Conservation (phyloP, 305 asterid species). For the Fraxinus sp. region DNA sequence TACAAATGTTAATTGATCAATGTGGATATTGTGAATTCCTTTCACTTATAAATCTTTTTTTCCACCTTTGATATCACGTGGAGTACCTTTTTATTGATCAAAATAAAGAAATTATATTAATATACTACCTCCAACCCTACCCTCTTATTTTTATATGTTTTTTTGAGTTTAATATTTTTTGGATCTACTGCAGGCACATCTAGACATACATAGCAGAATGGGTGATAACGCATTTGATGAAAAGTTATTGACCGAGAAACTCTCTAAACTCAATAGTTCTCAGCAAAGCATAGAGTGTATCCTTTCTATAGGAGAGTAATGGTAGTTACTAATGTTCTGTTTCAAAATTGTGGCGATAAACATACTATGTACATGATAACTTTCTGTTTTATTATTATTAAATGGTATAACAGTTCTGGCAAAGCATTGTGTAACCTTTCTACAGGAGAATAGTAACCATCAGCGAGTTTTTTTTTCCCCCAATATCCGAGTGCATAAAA, state of each 20-base stretch:
- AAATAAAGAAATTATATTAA: neutral
- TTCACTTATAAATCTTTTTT: neutral
- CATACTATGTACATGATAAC: neutral
- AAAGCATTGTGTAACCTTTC: neutral
- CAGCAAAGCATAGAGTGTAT: conserved; percentile 91
- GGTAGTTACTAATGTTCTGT: neutral
- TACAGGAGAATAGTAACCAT: neutral
- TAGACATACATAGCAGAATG: conserved; percentile 46
- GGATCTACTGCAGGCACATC: conserved; percentile 31
- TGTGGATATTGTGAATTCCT: neutral
- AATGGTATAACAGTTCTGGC: neutral
- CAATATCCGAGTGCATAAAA: conserved; percentile 6
- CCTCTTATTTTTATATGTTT: neutral
- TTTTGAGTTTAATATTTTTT: neutral
- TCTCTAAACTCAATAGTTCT: conserved; percentile 80
- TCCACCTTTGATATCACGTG: neutral
- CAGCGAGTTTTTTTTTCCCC: neutral
- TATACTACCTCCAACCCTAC: neutral
- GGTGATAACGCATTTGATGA: conserved; percentile 59
- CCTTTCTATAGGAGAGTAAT: conserved; percentile 42
- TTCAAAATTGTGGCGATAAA: neutral
- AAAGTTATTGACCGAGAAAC: conserved; percentile 65
- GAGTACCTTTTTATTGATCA: neutral
- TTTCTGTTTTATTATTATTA: neutral
- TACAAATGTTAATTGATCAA: neutral